Evolutionary conservation across 2,329 filamentous ascomycete species (phyloP).

Genomic region (Diaporthe humulicola): DNA sequence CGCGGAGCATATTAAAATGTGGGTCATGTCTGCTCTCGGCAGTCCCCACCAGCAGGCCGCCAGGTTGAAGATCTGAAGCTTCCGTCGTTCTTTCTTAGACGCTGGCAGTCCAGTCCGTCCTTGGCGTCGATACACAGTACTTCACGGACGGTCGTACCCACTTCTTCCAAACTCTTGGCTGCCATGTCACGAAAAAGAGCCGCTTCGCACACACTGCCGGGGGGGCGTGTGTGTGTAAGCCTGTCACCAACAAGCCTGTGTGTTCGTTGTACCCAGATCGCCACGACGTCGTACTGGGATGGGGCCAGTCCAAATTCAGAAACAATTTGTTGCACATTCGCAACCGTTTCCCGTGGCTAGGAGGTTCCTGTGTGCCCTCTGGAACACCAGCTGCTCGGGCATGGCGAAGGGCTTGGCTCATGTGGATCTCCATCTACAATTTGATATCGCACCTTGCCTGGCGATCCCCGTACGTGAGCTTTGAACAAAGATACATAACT

Average conservation of each 20-base stretch:
- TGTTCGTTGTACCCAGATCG: constrained; percentile 21
- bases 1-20: constrained; percentile 10
- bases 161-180: constrained; percentile 37
- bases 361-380: constrained; percentile 29
- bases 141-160: constrained; percentile 23
- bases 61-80: constrained; percentile 31
- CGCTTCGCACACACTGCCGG: constrained; percentile 26
- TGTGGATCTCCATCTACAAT: constrained; percentile 34
- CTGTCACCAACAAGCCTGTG: too few relatives aligned
- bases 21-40: background rate
- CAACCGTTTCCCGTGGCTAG: constrained; percentile 8
- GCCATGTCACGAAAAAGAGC: constrained; percentile 33
- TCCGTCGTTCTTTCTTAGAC: constrained; percentile 16
- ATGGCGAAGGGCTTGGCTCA: constrained; percentile 34
- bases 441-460: background rate
- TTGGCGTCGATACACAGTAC: constrained; percentile 25
- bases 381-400: constrained; percentile 28
- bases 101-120: constrained; percentile 2
- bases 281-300: constrained; percentile 28
- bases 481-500: constrained; percentile 7
- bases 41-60: constrained; percentile 12
- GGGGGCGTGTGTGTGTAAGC: background rate
- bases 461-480: constrained; percentile 6
- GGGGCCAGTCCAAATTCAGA: constrained; percentile 23
- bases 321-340: constrained; percentile 25